phyloP scores from a whole-genome alignment of 768 basidiomycete species.

The Boletus edulis region DNA sequence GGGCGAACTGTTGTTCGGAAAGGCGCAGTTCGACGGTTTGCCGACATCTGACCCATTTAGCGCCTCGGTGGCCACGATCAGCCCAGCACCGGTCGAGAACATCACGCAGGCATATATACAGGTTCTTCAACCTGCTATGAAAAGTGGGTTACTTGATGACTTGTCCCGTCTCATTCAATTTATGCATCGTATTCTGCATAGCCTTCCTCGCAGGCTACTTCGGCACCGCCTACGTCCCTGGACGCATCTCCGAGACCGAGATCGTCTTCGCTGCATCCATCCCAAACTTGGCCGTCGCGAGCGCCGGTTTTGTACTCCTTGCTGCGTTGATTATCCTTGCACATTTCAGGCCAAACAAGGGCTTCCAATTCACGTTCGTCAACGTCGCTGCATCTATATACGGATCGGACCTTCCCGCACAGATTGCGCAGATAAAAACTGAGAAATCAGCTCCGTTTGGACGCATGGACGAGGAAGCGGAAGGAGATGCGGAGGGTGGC shows the following conservation, averaged over 20 bases:
- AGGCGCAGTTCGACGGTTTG: conserved; percentile 9
- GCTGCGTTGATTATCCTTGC: conserved; percentile 16
- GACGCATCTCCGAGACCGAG: conserved; percentile 18
- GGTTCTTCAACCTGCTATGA: conserved; percentile 19
- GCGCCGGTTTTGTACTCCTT: conserved; percentile 23
- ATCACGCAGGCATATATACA: conserved; percentile 20
- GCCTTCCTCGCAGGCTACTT: conserved; percentile 23
- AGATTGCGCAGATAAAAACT: conserved; percentile 6
- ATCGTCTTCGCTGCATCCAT: conserved; percentile 27
- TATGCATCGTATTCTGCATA: neutral
- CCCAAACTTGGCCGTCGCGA: conserved; percentile 26
- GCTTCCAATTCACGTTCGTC: conserved; percentile 22
- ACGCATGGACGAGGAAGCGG: neutral
- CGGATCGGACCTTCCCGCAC: conserved; percentile 24
- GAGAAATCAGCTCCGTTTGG: neutral
- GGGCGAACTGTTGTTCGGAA: conserved; percentile 21
- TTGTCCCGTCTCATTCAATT: neutral
- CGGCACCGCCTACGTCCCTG: conserved; percentile 29
- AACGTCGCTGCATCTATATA: conserved; percentile 22
- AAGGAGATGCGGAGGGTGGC: neutral
- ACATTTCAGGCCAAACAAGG: conserved; percentile 24
- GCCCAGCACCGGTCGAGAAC: conserved; percentile 3
- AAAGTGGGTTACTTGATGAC: conserved; percentile 8
- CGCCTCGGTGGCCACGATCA: neutral
- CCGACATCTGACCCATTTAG: neutral